Base-by-base conservation (phyloP, 495 filamentous ascomycete genomes). In the Xylaria palmicola region DNA sequence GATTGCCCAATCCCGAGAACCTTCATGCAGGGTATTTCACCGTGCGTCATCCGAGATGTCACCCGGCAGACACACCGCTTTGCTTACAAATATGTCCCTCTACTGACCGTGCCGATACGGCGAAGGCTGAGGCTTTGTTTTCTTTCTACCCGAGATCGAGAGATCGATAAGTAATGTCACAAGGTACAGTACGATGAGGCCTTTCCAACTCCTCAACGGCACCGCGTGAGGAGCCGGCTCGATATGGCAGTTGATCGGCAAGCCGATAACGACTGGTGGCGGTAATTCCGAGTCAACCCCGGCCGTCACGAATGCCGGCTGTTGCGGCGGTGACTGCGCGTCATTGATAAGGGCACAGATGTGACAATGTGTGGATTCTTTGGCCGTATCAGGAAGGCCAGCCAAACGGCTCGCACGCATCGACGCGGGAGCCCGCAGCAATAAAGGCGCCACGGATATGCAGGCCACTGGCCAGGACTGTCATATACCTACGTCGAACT, bases 281-380 rank as follows among this genome's bases (percentile, higher is more conserved):
- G 39, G 53, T 44, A 56, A 56, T 39, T 27, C 53, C 53, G 53
- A 44, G 26, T 13, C 53, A 56, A 30, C 9, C 53, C 53, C 53
- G 53, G 5, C 36, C 13, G 40, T 53, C 34, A 40, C 32, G 5
- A 40, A 39, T 4, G 10, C 36, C 36, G 24, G 32, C 26, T 13
- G 8, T 39, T 27, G 7, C 19, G 24, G 51, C 29, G 51, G 24
- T 40, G 36, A 27, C 22, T 54, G 36, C 39, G 22, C 39, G 39
- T 56, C 53, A 56, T 56, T 43, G 39, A 56, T 56, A 56, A 56
- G 26, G 24, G 39, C 24, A 27, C 39, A 30, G 9, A 15, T 41
- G n/a, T 20, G 39, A 5, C 26, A 39, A 15, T 41, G n/a, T 20
- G 39, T 12, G 39, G 53, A n/a, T n/a, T 44, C 41, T 22, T 34